Evolutionary conservation across 2,329 filamentous ascomycete genomes (phyloP), one percentile per base, ranked within the genome.

Genomic region (Acephala macrosclerotiorum): DNA sequence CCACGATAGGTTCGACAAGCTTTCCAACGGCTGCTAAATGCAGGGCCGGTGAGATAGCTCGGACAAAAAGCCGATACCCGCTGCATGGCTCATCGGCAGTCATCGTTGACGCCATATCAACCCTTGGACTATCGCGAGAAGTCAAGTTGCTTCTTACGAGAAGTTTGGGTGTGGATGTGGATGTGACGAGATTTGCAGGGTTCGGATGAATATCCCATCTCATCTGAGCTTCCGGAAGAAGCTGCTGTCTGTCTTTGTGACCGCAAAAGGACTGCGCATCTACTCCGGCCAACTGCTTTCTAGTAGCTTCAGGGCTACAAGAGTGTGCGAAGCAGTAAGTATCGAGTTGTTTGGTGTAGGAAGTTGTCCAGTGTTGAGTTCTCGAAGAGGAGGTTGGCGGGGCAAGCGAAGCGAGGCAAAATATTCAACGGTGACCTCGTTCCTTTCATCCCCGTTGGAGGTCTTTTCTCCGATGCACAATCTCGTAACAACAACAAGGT

Each of bases 391-490:
- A 8, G 14, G 7, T 38, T 38, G 36, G 36, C 36, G 36, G 36
- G 36, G 36, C 36, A 7, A 14, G 7, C 36, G 36, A 8, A 38
- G 14, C 36, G 36, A 14, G 7, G 36, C 14, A 45, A n/a, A 45
- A 20, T 2, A 14, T 45, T 20, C 18, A n/a, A 45, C 16, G 12
- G n/a, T n/a, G 3, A 45, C 42, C 42, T 3, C 35, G 20, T 25
- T 8, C 18, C 3, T 12, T 12, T 40, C 36, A 57, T 57, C 36
- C 8, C 29, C 26, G 7, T n/a, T 38, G 9, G 40, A 40, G 18
- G 18, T 58, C 55, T 25, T 40, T 22, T 58, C 55, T 58, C 55
- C 55, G 55, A 58, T 58, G 55, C 55, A 58, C 33, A 4, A 20
- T 38, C 18, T 38, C 11, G 53, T 18, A 35, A 35, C 36, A 20